These are phyloP conservation scores for Crucihimalaya himalaica DNA, from an alignment of 345 rosid genomes.

Conservation along the genomic window DNA sequence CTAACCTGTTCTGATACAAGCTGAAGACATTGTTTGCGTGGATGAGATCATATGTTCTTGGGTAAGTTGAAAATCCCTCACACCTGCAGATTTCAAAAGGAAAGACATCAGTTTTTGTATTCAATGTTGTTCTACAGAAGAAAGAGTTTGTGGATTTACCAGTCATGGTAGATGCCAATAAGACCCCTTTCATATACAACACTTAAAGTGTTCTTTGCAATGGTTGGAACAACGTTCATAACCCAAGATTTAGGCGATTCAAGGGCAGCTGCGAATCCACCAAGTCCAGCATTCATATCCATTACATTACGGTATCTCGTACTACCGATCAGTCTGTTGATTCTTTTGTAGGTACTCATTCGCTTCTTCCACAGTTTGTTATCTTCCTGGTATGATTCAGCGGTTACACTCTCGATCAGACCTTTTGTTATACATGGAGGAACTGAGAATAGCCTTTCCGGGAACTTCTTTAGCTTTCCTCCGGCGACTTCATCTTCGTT, in stretches of 20 bases:
- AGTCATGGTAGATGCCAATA: conserved; percentile 83
- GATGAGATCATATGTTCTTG: conserved; percentile 71
- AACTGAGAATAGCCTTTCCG: conserved; percentile 56
- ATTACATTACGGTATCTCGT: conserved; percentile 69
- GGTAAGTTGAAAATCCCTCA: conserved; percentile 77
- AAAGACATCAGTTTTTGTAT: background rate
- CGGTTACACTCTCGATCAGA: conserved; percentile 49
- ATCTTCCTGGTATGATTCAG: conserved; percentile 52
- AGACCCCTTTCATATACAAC: conserved; percentile 64
- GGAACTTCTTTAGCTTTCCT: conserved; percentile 53
- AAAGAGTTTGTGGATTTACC: conserved; percentile 46
- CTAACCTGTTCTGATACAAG: conserved; percentile 63
- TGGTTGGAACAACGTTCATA: conserved; percentile 74
- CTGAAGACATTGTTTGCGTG: conserved; percentile 65
- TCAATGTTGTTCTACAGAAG: background rate
- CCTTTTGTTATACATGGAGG: conserved; percentile 61
- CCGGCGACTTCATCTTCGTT: conserved; percentile 46
- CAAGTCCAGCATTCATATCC: conserved; percentile 82
- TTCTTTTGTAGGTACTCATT: conserved; percentile 54
- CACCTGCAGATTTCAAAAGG: conserved; percentile 61
- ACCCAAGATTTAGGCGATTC: conserved; percentile 67
- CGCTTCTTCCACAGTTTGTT: conserved; percentile 60
- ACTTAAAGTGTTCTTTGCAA: conserved; percentile 60
- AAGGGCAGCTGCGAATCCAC: conserved; percentile 72
- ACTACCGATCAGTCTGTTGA: conserved; percentile 53